phyloP scores from a whole-genome alignment of 768 basidiomycete species.

The Hemileccinum impolitum region DNA sequence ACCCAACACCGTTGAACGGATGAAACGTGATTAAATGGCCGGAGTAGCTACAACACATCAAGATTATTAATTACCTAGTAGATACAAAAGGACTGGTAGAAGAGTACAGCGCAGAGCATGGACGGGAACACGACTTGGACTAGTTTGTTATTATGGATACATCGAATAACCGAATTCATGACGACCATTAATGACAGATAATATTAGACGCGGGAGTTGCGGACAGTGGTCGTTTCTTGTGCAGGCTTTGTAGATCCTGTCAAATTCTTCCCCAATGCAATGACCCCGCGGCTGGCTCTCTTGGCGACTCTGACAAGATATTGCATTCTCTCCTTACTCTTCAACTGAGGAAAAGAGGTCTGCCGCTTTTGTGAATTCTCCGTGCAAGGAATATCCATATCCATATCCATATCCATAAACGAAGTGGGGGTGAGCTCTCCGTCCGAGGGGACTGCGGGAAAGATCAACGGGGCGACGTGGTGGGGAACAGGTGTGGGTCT shows the following conservation, averaged over 20 bases:
- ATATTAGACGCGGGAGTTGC: constrained; percentile 3
- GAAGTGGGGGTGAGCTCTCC: constrained; percentile 15
- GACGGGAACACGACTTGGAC: background rate
- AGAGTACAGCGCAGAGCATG: constrained; percentile 13
- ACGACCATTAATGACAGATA: constrained; percentile 11
- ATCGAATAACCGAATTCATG: constrained; percentile 7
- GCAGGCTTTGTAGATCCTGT: constrained; percentile 13
- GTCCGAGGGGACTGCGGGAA: background rate
- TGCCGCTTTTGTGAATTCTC: constrained; percentile 8
- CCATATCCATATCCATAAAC: constrained; percentile 36
- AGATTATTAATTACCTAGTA: constrained; percentile 7
- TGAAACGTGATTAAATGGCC: background rate
- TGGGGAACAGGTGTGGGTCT: background rate
- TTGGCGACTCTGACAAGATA: constrained; percentile 20
- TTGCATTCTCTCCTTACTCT: constrained; percentile 18
- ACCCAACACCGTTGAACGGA: background rate
- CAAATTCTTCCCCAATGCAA: constrained; percentile 30
- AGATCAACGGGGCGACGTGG: background rate
- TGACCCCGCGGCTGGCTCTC: constrained; percentile 26
- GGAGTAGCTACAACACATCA: constrained; percentile 5
- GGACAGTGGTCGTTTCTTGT: background rate
- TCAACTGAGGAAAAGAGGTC: constrained; percentile 9
- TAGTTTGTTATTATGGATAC: constrained; percentile 25
- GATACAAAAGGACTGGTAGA: constrained; percentile 5
- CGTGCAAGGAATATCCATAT: constrained; percentile 28